These are phyloP conservation scores for Candida labiduridarum DNA, from an alignment of 1,139 yeast genomes.

Conservation along the genomic window DNA sequence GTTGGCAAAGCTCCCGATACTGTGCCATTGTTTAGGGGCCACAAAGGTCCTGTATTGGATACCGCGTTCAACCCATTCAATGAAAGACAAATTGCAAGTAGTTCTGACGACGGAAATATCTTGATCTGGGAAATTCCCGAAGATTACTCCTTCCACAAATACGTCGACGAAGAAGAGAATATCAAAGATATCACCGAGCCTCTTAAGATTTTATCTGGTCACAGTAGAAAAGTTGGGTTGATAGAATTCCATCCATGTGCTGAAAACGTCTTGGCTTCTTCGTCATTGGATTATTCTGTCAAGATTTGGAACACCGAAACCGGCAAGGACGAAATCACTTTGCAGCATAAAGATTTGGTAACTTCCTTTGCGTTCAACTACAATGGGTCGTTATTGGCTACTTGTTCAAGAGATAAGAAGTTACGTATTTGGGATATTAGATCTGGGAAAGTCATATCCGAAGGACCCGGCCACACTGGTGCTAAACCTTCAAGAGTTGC, in stretches of 20 bases:
- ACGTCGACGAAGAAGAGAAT: conserved; percentile 61
- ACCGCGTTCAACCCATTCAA: conserved; percentile 94
- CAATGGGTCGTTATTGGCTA: conserved; percentile 83
- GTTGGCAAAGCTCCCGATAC: conserved; percentile 95
- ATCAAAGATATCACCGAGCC: conserved; percentile 72
- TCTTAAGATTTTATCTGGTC: conserved; percentile 72
- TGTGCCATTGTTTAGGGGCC: conserved; percentile 92
- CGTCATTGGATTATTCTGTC: conserved; percentile 87
- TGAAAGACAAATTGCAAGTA: conserved; percentile 72
- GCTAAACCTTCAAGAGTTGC: conserved; percentile 86
- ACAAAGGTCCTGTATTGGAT: conserved; percentile 91
- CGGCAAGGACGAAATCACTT: conserved; percentile 69
- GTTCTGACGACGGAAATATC: conserved; percentile 90
- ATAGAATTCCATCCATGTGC: conserved; percentile 90
- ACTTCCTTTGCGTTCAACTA: conserved; percentile 89
- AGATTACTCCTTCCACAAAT: conserved; percentile 68
- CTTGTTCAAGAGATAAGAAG: conserved; percentile 90
- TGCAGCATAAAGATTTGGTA: conserved; percentile 86
- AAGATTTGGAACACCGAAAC: conserved; percentile 87
- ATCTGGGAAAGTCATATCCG: conserved; percentile 69
- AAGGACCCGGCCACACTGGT: conserved; percentile 90
- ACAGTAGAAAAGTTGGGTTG: conserved; percentile 92
- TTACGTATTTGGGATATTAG: conserved; percentile 91
- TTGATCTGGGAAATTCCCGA: conserved; percentile 87
- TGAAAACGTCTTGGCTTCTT: conserved; percentile 79